A percentile compares a stretch with the other conserved stretches of the same genome.
Evolutionary conservation across 495 filamentous ascomycete species (phyloP).

Genomic region (Aspergillus cavernicola): DNA sequence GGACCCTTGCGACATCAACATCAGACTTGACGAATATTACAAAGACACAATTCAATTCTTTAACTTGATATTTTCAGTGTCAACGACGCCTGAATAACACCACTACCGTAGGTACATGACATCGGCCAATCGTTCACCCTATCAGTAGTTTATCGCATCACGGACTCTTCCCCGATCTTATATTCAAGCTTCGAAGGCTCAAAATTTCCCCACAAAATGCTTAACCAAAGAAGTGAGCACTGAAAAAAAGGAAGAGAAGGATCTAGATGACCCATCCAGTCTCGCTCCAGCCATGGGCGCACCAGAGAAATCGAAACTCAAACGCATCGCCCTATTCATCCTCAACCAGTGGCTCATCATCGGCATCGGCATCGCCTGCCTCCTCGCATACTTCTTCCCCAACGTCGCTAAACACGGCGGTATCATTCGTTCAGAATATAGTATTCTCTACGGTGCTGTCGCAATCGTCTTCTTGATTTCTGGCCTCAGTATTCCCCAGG

Average conservation of each 20-base stretch:
- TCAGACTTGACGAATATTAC: no score
- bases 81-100: no score
- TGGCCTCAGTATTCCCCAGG: slow-evolving; percentile 49
- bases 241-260: neutral
- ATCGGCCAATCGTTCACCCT: slow-evolving; percentile 11
- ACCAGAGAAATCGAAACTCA: slow-evolving; percentile 6
- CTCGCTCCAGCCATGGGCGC: neutral
- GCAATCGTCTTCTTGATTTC: slow-evolving; percentile 53
- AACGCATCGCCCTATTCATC: slow-evolving; percentile 32
- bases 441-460: slow-evolving; percentile 51
- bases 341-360: slow-evolving; percentile 55
- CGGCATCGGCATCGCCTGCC: slow-evolving; percentile 48
- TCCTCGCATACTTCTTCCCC: slow-evolving; percentile 51
- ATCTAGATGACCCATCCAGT: neutral
- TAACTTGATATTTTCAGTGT: no score
- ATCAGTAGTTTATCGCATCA: slow-evolving; percentile 4
- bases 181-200: neutral
- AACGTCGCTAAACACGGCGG: slow-evolving; percentile 52
- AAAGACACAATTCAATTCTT: no score
- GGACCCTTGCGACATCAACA: no score
- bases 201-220: neutral
- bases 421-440: slow-evolving; percentile 50
- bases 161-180: slow-evolving; percentile 9
- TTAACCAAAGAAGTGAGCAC: neutral
- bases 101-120: no score